phyloP scores from a whole-genome alignment of 305 asterid species.

The Fraxinus platypoda region DNA sequence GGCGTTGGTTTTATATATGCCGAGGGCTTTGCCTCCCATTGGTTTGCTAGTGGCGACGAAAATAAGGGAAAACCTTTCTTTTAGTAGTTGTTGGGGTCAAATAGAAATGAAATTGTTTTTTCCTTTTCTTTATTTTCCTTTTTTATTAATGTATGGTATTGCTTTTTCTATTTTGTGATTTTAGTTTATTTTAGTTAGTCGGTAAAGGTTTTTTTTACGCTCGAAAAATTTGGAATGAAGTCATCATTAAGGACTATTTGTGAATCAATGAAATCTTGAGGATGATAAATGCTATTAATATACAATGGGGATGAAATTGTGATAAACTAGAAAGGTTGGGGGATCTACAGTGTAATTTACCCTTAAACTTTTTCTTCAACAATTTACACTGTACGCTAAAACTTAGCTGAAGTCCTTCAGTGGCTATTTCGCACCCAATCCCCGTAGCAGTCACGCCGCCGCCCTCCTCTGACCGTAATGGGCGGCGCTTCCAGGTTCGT shows the following conservation, averaged over 20 bases:
- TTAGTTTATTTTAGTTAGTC: not conserved
- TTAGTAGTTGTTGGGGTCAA: not conserved
- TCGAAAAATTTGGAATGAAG: not conserved
- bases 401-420: not conserved
- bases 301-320: not conserved
- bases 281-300: not conserved
- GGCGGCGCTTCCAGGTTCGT: conserved; percentile 71
- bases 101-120: not conserved
- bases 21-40: not conserved
- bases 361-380: not conserved
- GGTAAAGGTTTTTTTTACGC: not conserved
- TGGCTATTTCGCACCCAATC: not conserved
- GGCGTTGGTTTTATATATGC: not conserved
- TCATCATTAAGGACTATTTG: not conserved
- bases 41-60: not conserved
- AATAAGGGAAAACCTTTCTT: not conserved
- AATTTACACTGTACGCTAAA: not conserved
- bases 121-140: not conserved
- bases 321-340: not conserved
- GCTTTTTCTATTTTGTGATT: not conserved
- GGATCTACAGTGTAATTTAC: not conserved
- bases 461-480: conserved; percentile 39
- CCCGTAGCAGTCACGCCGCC: not conserved
- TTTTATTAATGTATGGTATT: not conserved
- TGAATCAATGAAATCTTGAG: not conserved